Evolutionary conservation across 2,329 filamentous ascomycete species (phyloP).

Genomic region (Thyridium curvatum): DNA sequence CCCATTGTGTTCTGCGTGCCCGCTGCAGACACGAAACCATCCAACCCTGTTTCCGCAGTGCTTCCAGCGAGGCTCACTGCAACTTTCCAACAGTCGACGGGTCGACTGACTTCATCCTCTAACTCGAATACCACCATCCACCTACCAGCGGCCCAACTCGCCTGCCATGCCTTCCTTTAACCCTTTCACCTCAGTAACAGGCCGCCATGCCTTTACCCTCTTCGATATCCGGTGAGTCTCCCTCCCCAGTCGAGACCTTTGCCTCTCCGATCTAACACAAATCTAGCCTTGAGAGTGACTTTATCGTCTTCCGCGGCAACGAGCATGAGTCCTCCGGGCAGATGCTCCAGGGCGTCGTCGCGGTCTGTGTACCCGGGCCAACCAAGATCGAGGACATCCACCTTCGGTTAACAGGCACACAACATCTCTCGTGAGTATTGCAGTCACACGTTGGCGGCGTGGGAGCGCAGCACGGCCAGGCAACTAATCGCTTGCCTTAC

Average conservation of each 20-base stretch:
- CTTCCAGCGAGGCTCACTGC: no score
- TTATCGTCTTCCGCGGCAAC: conserved; percentile 70
- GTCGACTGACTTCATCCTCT: no score
- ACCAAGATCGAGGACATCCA: conserved; percentile 69
- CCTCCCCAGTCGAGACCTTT: not conserved
- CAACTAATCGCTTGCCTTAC: conserved; percentile 3
- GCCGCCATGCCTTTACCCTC: conserved; percentile 43
- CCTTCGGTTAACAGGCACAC: conserved; percentile 63
- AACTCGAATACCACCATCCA: not conserved
- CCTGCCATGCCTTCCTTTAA: conserved; percentile 49
- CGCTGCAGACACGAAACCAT: no score
- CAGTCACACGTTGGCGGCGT: conserved; percentile 1
- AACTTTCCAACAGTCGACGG: no score
- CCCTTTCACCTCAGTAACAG: conserved; percentile 45
- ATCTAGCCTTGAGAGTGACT: conserved; percentile 66
- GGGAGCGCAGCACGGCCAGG: conserved; percentile 1
- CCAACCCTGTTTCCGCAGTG: no score
- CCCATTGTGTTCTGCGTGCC: no score
- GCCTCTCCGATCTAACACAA: conserved; percentile 2
- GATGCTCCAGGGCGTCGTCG: conserved; percentile 65
- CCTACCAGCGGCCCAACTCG: not conserved
- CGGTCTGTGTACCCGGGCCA: conserved; percentile 64
- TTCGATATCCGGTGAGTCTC: conserved; percentile 51
- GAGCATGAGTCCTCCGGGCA: conserved; percentile 73
- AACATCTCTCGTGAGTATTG: conserved; percentile 58